Base-by-base conservation (phyloP, 768 basidiomycete genomes). In the Tricholomella constricta region DNA sequence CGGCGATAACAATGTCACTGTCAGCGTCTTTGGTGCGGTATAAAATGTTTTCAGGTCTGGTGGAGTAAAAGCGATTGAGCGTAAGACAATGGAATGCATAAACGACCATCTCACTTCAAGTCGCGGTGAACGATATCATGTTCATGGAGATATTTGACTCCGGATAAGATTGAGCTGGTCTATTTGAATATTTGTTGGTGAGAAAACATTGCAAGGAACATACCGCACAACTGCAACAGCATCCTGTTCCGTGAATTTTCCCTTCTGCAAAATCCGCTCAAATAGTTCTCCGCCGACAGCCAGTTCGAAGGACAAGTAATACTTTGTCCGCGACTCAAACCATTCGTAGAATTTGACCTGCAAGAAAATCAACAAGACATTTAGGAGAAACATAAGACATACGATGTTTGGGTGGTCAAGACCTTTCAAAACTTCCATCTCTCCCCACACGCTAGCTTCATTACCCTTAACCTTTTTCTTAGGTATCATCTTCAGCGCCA, bases 381-480 rank as follows among this genome's bases (percentile, higher is more conserved):
- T n/a, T 23, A 14, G 15, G 5, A 38, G 31, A 36, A 31, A 51
- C 29, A 76, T 83, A 62, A 51, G 31, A 57, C 50, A 9, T 48
- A 94, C 94, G 58, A 98, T 91, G 63, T 98, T 95, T 0, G 89
- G 85, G 67, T 98, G 95, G 64, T 95, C 82, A 45, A 98, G 72
- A 0, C 89, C 94, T 65, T 88, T 88, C 53, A 99, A 69, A 0
- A 98, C 90, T 45, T 92, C 85, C 88, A 98, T 96, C 73, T 99
- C 97, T 6, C 85, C 82, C 85, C 91, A 93, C 0, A 98, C 94
- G 47, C 83, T 84, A 38, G 76, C 80, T 66, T 95, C 92, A 62
- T 95, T 92, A 9, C 91, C 90, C 68, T 93, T 94, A 48, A 97
- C 92, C 62, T 91, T 91, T 73, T 96, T 95, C 82, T 98, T 98